A percentile compares a stretch with the other conserved stretches of the same genome.
Conservation (phyloP, 2,329 filamentous ascomycete species). For the Paecilomyces dactylethromorphus region DNA sequence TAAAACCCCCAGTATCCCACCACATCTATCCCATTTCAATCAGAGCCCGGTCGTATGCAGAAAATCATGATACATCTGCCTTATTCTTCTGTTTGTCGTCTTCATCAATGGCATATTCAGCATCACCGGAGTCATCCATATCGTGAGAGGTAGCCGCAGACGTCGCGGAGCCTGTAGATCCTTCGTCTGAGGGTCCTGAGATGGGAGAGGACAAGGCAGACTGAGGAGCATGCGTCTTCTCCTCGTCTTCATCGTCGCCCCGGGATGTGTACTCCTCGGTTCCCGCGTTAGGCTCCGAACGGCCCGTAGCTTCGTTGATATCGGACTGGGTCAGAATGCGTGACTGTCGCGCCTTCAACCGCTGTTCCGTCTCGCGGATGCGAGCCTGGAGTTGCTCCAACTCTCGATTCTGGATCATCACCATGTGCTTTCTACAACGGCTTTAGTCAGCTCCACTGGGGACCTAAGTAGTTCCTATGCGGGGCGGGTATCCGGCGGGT, state of each 20-base stretch:
- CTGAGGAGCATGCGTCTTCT: slow-evolving; percentile 7
- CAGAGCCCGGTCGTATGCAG: not conserved
- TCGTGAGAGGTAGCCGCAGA: slow-evolving; percentile 14
- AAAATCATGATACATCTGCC: not conserved
- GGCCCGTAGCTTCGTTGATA: slow-evolving; percentile 14
- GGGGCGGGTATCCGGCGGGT: slow-evolving; percentile 2
- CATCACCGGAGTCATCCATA: slow-evolving; percentile 2
- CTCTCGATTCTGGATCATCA: slow-evolving; percentile 68
- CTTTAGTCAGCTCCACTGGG: slow-evolving; percentile 1
- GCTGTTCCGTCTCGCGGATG: slow-evolving; percentile 77
- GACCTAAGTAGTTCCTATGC: not conserved
- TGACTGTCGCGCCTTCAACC: slow-evolving; percentile 46
- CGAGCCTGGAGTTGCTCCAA: slow-evolving; percentile 79
- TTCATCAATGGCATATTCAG: not conserved
- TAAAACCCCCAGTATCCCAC: not conserved
- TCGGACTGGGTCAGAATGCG: not conserved
- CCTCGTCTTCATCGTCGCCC: slow-evolving; percentile 11
- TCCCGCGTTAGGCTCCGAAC: not conserved
- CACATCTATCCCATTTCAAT: not conserved
- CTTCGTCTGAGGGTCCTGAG: slow-evolving; percentile 17
- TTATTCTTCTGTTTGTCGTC: not conserved
- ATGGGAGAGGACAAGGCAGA: slow-evolving; percentile 9
- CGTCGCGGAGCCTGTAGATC: slow-evolving; percentile 14
- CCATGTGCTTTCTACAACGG: slow-evolving; percentile 63
- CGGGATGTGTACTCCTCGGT: slow-evolving; percentile 1